phyloP scores from a whole-genome alignment of 139 green algal genomes.

The Limnomonas spitsbergensis region DNA sequence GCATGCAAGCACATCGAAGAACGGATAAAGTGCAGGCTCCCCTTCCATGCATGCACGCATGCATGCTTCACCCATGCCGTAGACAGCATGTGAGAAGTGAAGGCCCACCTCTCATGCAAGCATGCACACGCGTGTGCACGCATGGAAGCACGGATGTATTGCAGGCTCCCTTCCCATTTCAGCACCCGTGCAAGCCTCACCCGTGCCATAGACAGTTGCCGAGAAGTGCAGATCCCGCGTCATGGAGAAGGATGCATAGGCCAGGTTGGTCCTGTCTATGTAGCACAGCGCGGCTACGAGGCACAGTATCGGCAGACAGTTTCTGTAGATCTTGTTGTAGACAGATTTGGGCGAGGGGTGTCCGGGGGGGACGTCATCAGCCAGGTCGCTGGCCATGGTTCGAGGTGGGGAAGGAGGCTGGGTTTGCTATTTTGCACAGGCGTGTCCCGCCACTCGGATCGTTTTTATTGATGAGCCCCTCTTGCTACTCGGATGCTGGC shows the following conservation, averaged over 20 bases:
- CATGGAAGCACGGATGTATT: neutral
- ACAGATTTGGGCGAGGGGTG: neutral
- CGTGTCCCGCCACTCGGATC: too few species aligned
- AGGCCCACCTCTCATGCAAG: slow-evolving; percentile 54
- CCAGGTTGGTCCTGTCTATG: slow-evolving; percentile 72
- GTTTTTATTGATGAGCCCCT: too few species aligned
- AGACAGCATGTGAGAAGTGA: slow-evolving; percentile 28
- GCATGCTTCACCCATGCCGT: slow-evolving; percentile 28
- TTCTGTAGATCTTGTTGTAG: slow-evolving; percentile 4
- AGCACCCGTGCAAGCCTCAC: slow-evolving; percentile 4
- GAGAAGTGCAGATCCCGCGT: slow-evolving; percentile 46
- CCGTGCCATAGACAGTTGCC: slow-evolving; percentile 32
- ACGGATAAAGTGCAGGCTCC: slow-evolving; percentile 1
- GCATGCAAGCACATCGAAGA: neutral
- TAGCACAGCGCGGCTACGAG: slow-evolving; percentile 49
- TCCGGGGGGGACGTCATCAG: neutral
- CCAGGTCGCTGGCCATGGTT: too few species aligned
- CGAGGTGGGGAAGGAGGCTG: too few species aligned
- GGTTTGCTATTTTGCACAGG: too few species aligned
- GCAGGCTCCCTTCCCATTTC: neutral
- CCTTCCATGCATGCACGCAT: neutral
- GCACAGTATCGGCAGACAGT: slow-evolving; percentile 6
- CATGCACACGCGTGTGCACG: slow-evolving; percentile 53
- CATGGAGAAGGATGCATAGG: slow-evolving; percentile 69
- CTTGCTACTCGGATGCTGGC: too few species aligned